Percentiles rank a stretch among this genome's conserved stretches.
phyloP scores from a whole-genome alignment of 495 filamentous ascomycete genomes.

The Xylaria palmicola region DNA sequence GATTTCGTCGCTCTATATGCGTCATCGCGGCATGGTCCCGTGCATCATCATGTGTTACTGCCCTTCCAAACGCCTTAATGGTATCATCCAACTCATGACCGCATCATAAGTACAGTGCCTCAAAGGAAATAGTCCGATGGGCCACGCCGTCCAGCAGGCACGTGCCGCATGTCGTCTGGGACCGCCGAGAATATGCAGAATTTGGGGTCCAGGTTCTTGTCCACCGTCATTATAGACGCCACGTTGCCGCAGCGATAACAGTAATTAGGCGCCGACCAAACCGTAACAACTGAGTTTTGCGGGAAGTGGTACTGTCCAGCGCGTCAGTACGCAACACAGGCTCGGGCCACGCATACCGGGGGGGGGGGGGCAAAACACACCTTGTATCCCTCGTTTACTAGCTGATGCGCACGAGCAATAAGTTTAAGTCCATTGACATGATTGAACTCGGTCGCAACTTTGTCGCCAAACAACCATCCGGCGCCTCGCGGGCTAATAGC shows the following conservation, averaged over 20 bases:
- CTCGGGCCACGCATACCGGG: no score
- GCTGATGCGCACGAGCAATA: conserved; percentile 93
- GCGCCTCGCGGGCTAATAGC: conserved; percentile 92
- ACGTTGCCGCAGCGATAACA: conserved; percentile 98
- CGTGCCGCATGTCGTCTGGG: conserved; percentile 83
- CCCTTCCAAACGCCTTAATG: conserved; percentile 31
- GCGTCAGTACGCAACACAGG: conserved; percentile 22
- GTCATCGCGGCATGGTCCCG: not conserved
- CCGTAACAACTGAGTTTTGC: conserved; percentile 96
- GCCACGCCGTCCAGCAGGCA: conserved; percentile 76
- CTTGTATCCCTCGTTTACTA: conserved; percentile 98
- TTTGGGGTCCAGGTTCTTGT: conserved; percentile 75
- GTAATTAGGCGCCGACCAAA: conserved; percentile 98
- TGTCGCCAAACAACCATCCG: conserved; percentile 96
- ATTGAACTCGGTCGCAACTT: conserved; percentile 98
- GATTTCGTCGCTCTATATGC: conserved; percentile 16
- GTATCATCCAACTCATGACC: conserved; percentile 29
- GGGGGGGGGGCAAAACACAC: no score
- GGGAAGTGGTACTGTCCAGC: conserved; percentile 79
- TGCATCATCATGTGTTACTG: conserved; percentile 12
- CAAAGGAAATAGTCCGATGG: conserved; percentile 95
- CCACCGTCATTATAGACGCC: conserved; percentile 93
- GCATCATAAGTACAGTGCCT: conserved; percentile 27
- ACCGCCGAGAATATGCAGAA: conserved; percentile 97
- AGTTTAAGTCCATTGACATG: conserved; percentile 94